phyloP scores from a whole-genome alignment of 2,329 filamentous ascomycete genomes.

The Cladosporium sphaerospermum region DNA sequence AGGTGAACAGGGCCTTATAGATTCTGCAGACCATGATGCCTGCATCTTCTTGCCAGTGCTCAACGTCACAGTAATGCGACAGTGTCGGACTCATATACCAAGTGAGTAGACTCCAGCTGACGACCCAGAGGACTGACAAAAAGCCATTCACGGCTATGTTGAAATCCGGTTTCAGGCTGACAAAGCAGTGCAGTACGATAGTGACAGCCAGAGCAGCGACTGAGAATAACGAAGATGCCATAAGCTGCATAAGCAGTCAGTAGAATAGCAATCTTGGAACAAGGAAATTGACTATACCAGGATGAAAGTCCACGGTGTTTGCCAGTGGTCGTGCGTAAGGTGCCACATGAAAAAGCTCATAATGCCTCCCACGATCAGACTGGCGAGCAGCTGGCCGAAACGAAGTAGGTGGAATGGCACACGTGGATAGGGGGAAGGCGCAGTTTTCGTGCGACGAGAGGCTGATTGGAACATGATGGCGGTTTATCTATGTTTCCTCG shows the following conservation, averaged over 20 bases:
- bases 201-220: conserved; percentile 44
- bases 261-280: not conserved
- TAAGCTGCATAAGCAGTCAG: conserved; percentile 36
- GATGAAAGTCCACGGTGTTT: conserved; percentile 54
- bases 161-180: conserved; percentile 47
- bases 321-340: conserved; percentile 46
- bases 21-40: conserved; percentile 52
- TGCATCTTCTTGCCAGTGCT: conserved; percentile 48
- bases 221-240: conserved; percentile 47
- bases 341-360: conserved; percentile 52
- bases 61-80: conserved; percentile 43
- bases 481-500: not conserved
- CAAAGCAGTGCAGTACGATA: conserved; percentile 45
- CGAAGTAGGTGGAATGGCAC: conserved; percentile 40
- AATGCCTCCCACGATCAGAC: conserved; percentile 47
- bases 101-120: conserved; percentile 46
- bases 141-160: conserved; percentile 45
- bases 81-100: conserved; percentile 52
- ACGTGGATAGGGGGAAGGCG: conserved; percentile 39
- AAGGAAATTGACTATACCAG: conserved; percentile 35
- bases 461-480: conserved; percentile 6
- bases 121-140: conserved; percentile 47
- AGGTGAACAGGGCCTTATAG: conserved; percentile 57
- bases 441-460: conserved; percentile 26
- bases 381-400: conserved; percentile 36